phyloP scores from a whole-genome alignment of 176 grass and related monocot species.

The Aegilops sharonensis region DNA sequence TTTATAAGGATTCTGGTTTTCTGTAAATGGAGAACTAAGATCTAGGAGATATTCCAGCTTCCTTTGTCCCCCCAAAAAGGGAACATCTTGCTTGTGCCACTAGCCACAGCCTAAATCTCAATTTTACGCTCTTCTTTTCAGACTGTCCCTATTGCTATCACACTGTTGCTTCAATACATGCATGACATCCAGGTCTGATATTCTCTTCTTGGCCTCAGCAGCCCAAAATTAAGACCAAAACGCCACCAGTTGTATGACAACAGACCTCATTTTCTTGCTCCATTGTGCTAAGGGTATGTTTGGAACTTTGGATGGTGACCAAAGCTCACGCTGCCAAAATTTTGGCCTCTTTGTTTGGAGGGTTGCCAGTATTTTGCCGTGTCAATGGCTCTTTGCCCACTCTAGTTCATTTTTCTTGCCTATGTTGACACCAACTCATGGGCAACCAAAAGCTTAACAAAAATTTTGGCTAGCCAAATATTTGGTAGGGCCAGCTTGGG shows the following conservation, averaged over 20 bases:
- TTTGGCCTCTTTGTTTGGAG: too few species aligned
- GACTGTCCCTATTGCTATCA: background rate
- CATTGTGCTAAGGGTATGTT: too few species aligned
- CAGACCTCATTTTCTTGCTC: background rate
- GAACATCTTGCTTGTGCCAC: background rate
- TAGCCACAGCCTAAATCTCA: background rate
- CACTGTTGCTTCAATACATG: background rate
- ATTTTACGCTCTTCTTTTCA: background rate
- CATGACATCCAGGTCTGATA: background rate
- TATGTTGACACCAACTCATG: too few species aligned
- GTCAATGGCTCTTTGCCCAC: too few species aligned
- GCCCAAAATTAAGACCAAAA: background rate
- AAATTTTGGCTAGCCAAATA: too few species aligned
- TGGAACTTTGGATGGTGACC: too few species aligned
- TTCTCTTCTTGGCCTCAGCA: background rate
- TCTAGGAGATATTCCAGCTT: background rate
- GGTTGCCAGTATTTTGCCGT: too few species aligned
- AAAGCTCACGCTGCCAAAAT: too few species aligned
- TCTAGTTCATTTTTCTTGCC: too few species aligned
- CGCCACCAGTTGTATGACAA: background rate
- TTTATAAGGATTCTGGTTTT: constrained; percentile 6
- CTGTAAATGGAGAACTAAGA: background rate
- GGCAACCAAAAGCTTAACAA: too few species aligned
- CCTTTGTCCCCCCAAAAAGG: background rate
- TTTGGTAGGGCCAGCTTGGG: too few species aligned